These are phyloP conservation scores for Chlamydomonas incerta DNA, from an alignment of 139 green algal genomes.

Conservation along the genomic window DNA sequence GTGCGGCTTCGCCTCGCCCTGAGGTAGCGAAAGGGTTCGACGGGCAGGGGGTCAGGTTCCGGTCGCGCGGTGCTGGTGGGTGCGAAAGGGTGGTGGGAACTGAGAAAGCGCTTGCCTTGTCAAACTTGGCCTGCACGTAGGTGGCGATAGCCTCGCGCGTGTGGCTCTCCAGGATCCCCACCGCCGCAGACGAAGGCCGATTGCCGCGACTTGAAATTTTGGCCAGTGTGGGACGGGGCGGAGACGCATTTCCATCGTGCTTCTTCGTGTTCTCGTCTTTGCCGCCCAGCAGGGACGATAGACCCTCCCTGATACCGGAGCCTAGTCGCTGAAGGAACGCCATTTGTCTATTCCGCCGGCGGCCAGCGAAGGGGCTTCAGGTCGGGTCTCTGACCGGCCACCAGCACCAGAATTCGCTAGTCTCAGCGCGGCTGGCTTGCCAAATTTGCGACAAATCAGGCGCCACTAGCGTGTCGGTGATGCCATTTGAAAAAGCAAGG, in stretches of 20 bases:
- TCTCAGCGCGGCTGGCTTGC: too few relatives aligned
- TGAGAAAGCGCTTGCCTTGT: not conserved
- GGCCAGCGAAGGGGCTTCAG: too few relatives aligned
- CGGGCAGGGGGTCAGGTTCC: too few relatives aligned
- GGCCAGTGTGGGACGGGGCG: not conserved
- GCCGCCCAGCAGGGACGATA: not conserved
- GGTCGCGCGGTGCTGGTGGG: too few relatives aligned
- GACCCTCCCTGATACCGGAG: not conserved
- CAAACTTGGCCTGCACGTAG: slow-evolving; percentile 24
- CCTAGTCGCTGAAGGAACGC: slow-evolving; percentile 16
- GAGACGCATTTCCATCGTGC: not conserved
- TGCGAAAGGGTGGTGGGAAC: not conserved
- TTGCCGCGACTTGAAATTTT: not conserved
- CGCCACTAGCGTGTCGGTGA: too few relatives aligned
- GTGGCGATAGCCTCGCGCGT: slow-evolving; percentile 3
- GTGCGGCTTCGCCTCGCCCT: slow-evolving; percentile 36
- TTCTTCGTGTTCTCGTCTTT: not conserved
- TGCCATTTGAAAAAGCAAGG: too few relatives aligned
- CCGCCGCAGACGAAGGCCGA: not conserved
- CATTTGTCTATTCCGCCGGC: not conserved
- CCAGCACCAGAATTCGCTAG: too few relatives aligned
- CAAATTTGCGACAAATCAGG: too few relatives aligned
- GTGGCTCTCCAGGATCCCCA: not conserved
- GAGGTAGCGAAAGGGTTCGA: too few relatives aligned
- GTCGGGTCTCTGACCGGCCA: too few relatives aligned